Conservation (phyloP, 163 green algal genomes). For the Smithsoniella earleae region DNA sequence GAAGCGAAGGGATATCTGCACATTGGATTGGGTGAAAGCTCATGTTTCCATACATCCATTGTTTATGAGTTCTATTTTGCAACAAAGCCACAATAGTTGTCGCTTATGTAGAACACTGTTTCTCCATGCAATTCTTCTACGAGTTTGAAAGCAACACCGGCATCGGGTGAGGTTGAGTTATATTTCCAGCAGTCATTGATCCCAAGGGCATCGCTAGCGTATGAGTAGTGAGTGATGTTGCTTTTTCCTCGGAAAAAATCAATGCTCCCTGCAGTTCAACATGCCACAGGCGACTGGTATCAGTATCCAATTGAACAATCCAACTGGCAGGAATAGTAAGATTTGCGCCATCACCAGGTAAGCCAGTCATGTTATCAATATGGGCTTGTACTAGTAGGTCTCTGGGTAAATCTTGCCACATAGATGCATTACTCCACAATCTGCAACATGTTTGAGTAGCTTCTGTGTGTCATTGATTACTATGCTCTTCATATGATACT, state of each 20-base stretch:
- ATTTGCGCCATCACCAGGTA: not conserved
- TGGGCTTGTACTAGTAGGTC: not conserved
- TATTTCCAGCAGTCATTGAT: slow-evolving; percentile 2
- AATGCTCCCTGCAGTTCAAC: slow-evolving; percentile 5
- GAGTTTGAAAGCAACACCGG: not conserved
- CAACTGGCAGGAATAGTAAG: not conserved
- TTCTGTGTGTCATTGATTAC: too few species aligned
- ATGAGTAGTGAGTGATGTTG: not conserved
- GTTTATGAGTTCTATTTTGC: too few species aligned
- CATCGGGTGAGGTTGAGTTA: slow-evolving; percentile 1
- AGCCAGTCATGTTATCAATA: not conserved
- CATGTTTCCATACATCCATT: too few species aligned
- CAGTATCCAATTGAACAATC: slow-evolving; percentile 14
- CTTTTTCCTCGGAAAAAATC: not conserved
- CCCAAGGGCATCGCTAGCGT: not conserved
- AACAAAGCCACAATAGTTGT: too few species aligned
- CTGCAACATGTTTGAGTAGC: too few species aligned
- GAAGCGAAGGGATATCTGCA: too few species aligned
- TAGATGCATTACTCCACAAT: slow-evolving; percentile 21
- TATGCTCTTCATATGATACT: too few species aligned
- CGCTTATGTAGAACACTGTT: too few species aligned
- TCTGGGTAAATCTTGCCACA: not conserved
- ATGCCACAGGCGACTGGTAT: not conserved
- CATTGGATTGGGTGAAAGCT: too few species aligned
- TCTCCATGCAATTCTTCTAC: too few species aligned